phyloP scores from a whole-genome alignment of 805 yeast genomes.

The Sungouiella blattae region DNA sequence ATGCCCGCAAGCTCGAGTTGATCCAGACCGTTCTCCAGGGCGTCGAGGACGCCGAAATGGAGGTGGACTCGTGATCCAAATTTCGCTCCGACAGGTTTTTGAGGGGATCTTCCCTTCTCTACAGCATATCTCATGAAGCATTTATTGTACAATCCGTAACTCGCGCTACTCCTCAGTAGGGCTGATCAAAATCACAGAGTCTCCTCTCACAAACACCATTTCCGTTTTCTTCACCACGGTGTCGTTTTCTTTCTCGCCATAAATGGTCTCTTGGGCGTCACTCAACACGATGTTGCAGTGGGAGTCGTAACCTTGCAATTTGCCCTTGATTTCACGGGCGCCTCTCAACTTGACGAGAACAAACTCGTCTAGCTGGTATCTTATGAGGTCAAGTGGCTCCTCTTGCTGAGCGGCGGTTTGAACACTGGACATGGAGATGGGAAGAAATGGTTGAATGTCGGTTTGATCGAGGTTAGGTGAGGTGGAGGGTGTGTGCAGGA shows the following conservation, averaged over 20 bases:
- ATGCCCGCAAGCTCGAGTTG: constrained; percentile 30
- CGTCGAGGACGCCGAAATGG: constrained; percentile 8
- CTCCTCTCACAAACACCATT: constrained; percentile 97
- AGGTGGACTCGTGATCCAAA: background rate
- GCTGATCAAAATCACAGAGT: constrained; percentile 83
- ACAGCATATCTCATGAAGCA: too few species aligned
- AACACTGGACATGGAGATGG: constrained; percentile 27
- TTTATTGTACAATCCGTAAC: too few species aligned
- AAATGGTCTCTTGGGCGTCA: constrained; percentile 84
- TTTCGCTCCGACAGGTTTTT: too few species aligned
- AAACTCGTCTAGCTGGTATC: constrained; percentile 80
- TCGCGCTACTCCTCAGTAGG: constrained; percentile 31
- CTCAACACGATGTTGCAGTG: constrained; percentile 96
- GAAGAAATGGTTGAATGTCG: too few species aligned
- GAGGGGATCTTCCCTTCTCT: too few species aligned
- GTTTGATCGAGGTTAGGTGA: too few species aligned
- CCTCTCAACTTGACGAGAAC: constrained; percentile 90
- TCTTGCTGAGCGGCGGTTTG: constrained; percentile 32
- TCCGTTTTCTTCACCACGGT: constrained; percentile 60
- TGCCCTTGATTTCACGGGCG: constrained; percentile 87
- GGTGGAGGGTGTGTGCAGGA: too few species aligned
- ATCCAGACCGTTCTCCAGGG: constrained; percentile 19
- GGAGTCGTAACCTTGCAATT: constrained; percentile 89
- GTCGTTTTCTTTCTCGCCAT: constrained; percentile 44
- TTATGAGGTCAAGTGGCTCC: constrained; percentile 89